Conservation (phyloP, 192 early-diverging fungal species). For the Fimicolochytrium jonesii region DNA sequence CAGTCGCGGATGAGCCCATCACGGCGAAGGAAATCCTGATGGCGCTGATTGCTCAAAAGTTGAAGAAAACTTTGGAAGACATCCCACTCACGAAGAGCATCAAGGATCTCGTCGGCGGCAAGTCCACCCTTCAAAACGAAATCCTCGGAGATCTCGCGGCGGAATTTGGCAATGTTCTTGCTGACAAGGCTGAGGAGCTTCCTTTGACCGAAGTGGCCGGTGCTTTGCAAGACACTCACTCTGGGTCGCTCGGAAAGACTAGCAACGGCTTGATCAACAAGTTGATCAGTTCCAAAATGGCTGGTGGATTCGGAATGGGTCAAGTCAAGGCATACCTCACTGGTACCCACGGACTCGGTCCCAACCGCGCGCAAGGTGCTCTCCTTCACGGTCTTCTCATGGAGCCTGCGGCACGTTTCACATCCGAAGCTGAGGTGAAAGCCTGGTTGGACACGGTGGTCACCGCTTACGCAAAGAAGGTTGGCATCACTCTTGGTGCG, state of each 20-base stretch:
- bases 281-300: slow-evolving; percentile 86
- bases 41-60: slow-evolving; percentile 83
- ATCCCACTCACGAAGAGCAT: slow-evolving; percentile 72
- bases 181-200: slow-evolving; percentile 90
- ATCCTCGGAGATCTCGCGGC: slow-evolving; percentile 91
- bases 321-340: slow-evolving; percentile 72
- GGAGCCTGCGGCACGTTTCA: slow-evolving; percentile 79
- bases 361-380: slow-evolving; percentile 67
- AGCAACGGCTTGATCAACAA: slow-evolving; percentile 68
- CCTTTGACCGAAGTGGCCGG: slow-evolving; percentile 77
- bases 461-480: slow-evolving; percentile 63
- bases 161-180: slow-evolving; percentile 76
- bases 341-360: slow-evolving; percentile 68
- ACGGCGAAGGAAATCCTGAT: slow-evolving; percentile 79
- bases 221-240: slow-evolving; percentile 55
- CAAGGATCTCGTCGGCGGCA: slow-evolving; percentile 94
- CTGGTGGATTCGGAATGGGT: slow-evolving; percentile 80
- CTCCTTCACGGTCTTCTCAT: slow-evolving; percentile 74
- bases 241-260: slow-evolving; percentile 79
- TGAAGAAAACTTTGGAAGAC: slow-evolving; percentile 76
- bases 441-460: slow-evolving; percentile 74
- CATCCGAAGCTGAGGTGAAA: slow-evolving; percentile 67
- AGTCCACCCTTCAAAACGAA: slow-evolving; percentile 95
- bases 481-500: slow-evolving; percentile 61
- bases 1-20: slow-evolving; percentile 63